phyloP scores from a whole-genome alignment of 352 stramenopile species.

The Phytophthora chlamydospora region DNA sequence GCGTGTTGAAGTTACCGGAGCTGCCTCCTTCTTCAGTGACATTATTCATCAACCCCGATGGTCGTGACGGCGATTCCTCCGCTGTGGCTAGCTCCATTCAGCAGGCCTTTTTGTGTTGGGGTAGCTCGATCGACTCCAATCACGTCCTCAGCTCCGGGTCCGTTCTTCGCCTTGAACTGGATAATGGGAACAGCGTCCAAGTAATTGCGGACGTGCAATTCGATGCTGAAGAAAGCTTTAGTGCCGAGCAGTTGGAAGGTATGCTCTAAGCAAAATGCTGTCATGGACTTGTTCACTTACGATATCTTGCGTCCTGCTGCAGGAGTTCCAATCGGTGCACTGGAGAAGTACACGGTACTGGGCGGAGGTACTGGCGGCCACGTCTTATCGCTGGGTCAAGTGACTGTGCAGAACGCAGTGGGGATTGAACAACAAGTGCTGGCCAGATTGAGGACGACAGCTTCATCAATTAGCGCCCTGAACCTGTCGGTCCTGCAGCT shows the following conservation, averaged over 20 bases:
- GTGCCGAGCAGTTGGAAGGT: slow-evolving; percentile 59
- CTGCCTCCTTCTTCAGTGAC: slow-evolving; percentile 38
- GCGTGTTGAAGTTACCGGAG: slow-evolving; percentile 62
- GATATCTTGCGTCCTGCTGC: slow-evolving; percentile 10
- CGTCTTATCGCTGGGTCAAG: slow-evolving; percentile 35
- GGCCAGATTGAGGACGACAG: slow-evolving; percentile 18
- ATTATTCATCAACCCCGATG: slow-evolving; percentile 29
- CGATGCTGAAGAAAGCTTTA: slow-evolving; percentile 47
- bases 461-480: slow-evolving; percentile 8
- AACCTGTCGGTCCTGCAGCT: slow-evolving; percentile 45
- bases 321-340: slow-evolving; percentile 59
- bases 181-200: slow-evolving; percentile 25
- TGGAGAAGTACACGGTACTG: slow-evolving; percentile 65
- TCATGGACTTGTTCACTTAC: background rate
- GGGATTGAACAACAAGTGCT: slow-evolving; percentile 33
- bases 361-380: slow-evolving; percentile 38
- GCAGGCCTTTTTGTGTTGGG: slow-evolving; percentile 44
- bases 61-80: slow-evolving; percentile 3
- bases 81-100: slow-evolving; percentile 23
- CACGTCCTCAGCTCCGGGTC: slow-evolving; percentile 42
- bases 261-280: background rate
- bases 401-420: slow-evolving; percentile 41
- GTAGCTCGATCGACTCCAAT: slow-evolving; percentile 17
- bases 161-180: slow-evolving; percentile 28
- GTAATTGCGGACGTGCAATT: slow-evolving; percentile 49